Base-by-base conservation (phyloP, 2,329 filamentous ascomycete species). In the Ambrosiella xylebori region DNA sequence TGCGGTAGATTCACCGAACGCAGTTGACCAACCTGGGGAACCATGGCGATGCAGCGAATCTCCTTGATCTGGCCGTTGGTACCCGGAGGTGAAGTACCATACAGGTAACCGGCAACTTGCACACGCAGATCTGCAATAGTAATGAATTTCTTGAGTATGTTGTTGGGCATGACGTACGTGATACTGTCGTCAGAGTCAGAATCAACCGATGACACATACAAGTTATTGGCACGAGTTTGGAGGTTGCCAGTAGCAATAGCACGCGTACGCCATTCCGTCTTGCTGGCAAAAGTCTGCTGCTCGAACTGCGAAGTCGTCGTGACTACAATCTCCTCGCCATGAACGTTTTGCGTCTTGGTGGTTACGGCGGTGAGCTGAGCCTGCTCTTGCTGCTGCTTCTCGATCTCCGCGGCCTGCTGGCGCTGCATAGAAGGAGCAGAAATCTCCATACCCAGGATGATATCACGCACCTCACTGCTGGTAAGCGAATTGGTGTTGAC, bases 361-460 rank as follows among this genome's bases (percentile, higher is more conserved):
- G 93, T 97, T 17, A 96, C 91, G 12, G 93, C 93, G 37, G 93
- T 98, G 65, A 98, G 78, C 68, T 98, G 93, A 67, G 89, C 85
- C 71, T 96, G 89, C 68, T 98, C 93, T 68, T 96, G 85, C 69
- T 97, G 89, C 71, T 97, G 93, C 77, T 96, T 96, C 75, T 98
- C 94, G 64, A 98, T 95, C 71, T 98, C 93, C 61, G 93, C 91
- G 15, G 93, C 93, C 71, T 97, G 93, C 71, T 98, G 94, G 67
- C 94, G 84, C 73, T 98, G 93, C 83, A 98, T 86, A 1, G 91
- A 97, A 27, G 93, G 93, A 36, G 93, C 94, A 61, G 88, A 95
- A 60, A 98, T 98, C 69, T 98, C 94, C 94, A 98, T 98, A 78
- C 93, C 93, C 62, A 98, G 73, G 65, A 98, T 98, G 66, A 98